phyloP scores from a whole-genome alignment of 208 protist species.

The Phytomonas sp. region DNA sequence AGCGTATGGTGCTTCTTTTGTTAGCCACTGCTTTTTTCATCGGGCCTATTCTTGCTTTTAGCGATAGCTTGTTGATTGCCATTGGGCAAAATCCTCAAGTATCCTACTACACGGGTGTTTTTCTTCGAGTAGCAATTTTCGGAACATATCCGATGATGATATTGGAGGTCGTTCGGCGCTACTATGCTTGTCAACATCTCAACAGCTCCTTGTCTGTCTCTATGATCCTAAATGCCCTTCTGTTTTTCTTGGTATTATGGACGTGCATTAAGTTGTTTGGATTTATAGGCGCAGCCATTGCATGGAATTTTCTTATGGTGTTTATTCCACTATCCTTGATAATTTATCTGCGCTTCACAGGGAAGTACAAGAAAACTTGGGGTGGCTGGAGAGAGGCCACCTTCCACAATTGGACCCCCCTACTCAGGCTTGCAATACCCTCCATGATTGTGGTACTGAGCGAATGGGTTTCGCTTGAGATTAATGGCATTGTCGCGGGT shows the following conservation, averaged over 20 bases:
- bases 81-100: conserved; percentile 48
- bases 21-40: conserved; percentile 40
- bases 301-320: conserved; percentile 56
- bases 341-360: conserved; percentile 45
- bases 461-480: conserved; percentile 69
- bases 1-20: conserved; percentile 68
- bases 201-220: conserved; percentile 54
- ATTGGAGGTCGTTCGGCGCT: conserved; percentile 72
- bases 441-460: conserved; percentile 77
- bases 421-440: conserved; percentile 53
- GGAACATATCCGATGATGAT: conserved; percentile 61
- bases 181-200: conserved; percentile 72
- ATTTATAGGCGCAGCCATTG: conserved; percentile 44
- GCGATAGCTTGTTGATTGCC: conserved; percentile 36
- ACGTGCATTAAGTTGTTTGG: conserved; percentile 35
- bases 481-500: conserved; percentile 62
- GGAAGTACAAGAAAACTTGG: conserved; percentile 66
- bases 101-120: conserved; percentile 40
- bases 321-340: conserved; percentile 41
- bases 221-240: conserved; percentile 32
- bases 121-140: conserved; percentile 47
- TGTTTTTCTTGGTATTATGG: conserved; percentile 50
- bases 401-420: conserved; percentile 46
- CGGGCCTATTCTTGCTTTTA: conserved; percentile 43
- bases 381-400: conserved; percentile 52